These are phyloP conservation scores for Cercospora zeina DNA, from an alignment of 2,329 filamentous ascomycete genomes.

Conservation along the genomic window DNA sequence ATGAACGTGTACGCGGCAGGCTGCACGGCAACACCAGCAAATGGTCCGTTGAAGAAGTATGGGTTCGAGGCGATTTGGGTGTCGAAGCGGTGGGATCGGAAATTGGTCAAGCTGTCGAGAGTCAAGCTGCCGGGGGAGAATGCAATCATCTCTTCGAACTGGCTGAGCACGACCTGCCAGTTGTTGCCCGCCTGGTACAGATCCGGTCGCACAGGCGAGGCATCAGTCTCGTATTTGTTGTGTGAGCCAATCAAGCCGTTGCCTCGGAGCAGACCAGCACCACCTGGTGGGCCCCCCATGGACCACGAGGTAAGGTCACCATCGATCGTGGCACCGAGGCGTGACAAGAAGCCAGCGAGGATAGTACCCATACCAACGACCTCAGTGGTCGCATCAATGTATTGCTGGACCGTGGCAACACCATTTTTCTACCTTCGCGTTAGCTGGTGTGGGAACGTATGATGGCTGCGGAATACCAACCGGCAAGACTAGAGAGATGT, in stretches of 20 bases:
- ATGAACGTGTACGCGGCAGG: conserved; percentile 37
- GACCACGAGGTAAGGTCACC: conserved; percentile 38
- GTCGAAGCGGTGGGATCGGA: conserved; percentile 31
- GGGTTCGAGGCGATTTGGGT: conserved; percentile 21
- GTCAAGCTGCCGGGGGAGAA: conserved; percentile 27
- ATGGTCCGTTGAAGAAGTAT: conserved; percentile 40
- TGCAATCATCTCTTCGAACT: conserved; percentile 38
- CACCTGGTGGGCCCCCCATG: conserved; percentile 36
- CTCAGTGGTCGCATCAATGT: conserved; percentile 33
- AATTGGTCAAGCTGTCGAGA: conserved; percentile 23
- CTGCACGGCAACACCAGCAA: conserved; percentile 36
- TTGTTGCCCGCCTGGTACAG: conserved; percentile 38
- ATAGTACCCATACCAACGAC: conserved; percentile 42
- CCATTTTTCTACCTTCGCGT: conserved; percentile 32
- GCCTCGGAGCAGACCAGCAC: conserved; percentile 21
- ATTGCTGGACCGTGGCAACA: conserved; percentile 37
- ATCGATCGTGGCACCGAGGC: conserved; percentile 39
- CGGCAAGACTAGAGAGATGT: not conserved
- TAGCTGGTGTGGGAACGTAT: not conserved
- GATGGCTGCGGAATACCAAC: not conserved
- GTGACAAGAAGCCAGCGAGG: conserved; percentile 39
- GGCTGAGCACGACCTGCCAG: conserved; percentile 30
- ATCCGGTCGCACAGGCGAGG: conserved; percentile 40
- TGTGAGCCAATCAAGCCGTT: conserved; percentile 36
- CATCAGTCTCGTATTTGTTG: conserved; percentile 43